Evolutionary conservation across 176 grass and related monocot species (phyloP), one percentile per base, ranked within the genome.

Genomic region (Secale cereale): DNA sequence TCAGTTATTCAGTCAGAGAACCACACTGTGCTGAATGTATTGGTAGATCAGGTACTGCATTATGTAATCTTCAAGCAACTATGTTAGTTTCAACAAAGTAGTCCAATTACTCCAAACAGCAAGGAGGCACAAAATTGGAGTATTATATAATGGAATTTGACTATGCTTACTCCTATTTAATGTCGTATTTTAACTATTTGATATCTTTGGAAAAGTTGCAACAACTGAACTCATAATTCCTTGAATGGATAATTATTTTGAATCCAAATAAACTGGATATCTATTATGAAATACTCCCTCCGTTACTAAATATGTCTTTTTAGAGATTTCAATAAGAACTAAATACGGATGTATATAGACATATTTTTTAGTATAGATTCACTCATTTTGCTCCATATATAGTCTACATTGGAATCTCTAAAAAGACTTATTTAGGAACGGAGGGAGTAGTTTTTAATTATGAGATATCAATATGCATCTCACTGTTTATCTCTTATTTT

Each of bases 11-110:
- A 78, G 14, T 91, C 89, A 11, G 91, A 93, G 78, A 93, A 83
- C 79, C 64, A 91, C 70, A 95, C 81, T 82, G 86, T 98, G 28
- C 45, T 93, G 68, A 98, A 98, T 85, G 95, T 98, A 73, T 85
- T 98, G 85, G 87, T 98, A 17, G 95, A 98, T 84, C 90, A 91
- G 89, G 92, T 98, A 90, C 6, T 10, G 25, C 41, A 28, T n/a
- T 36, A 29, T 62, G 16, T 72, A 61, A 43, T 64, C 67, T 78
- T 70, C 56, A 26, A 13, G 25, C n/a, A 40, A 70, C n/a, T 70
- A 10, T 35, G 32, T 78, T 60, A 40, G 33, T 64, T 61, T 63
- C 37, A 43, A 12, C 5, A 54, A 52, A 59, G 7, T 35, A 31
- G 28, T 59, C 50, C 48, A 76, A 13, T 20, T 77, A 15, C 52